Conservation (phyloP, 2,329 filamentous ascomycete species). For the Zalaria sp. region DNA sequence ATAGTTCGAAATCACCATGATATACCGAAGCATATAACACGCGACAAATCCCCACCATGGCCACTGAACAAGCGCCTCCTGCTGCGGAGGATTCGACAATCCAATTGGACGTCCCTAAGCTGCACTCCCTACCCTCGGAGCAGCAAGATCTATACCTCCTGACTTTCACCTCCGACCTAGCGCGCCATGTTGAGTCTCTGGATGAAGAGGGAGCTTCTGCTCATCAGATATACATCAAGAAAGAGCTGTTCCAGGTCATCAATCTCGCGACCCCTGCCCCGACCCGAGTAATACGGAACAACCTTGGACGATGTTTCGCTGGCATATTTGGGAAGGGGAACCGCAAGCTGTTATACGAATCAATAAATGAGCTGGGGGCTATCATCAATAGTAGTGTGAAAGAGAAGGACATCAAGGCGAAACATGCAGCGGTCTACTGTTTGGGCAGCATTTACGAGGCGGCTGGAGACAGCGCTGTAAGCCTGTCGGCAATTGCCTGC, state of each 20-base stretch:
- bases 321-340: slow-evolving; percentile 76
- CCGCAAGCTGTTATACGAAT: slow-evolving; percentile 84
- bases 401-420: slow-evolving; percentile 64
- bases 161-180: slow-evolving; percentile 72
- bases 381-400: slow-evolving; percentile 58
- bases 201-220: slow-evolving; percentile 68
- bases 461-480: slow-evolving; percentile 88
- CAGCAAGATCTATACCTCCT: slow-evolving; percentile 93
- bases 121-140: slow-evolving; percentile 78
- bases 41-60: neutral
- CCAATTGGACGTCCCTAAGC: slow-evolving; percentile 75
- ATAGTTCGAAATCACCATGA: no score
- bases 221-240: slow-evolving; percentile 85
- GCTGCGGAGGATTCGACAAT: slow-evolving; percentile 11
- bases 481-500: slow-evolving; percentile 62
- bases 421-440: slow-evolving; percentile 78
- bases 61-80: slow-evolving; percentile 1
- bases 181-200: slow-evolving; percentile 63
- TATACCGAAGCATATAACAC: no score
- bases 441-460: slow-evolving; percentile 78
- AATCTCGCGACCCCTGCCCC: slow-evolving; percentile 68
- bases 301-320: slow-evolving; percentile 70
- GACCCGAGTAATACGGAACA: slow-evolving; percentile 79
- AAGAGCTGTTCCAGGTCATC: slow-evolving; percentile 86
- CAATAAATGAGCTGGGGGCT: slow-evolving; percentile 71